Base-by-base conservation (phyloP, 495 filamentous ascomycete species). In the Aspergillus funiculosus region DNA sequence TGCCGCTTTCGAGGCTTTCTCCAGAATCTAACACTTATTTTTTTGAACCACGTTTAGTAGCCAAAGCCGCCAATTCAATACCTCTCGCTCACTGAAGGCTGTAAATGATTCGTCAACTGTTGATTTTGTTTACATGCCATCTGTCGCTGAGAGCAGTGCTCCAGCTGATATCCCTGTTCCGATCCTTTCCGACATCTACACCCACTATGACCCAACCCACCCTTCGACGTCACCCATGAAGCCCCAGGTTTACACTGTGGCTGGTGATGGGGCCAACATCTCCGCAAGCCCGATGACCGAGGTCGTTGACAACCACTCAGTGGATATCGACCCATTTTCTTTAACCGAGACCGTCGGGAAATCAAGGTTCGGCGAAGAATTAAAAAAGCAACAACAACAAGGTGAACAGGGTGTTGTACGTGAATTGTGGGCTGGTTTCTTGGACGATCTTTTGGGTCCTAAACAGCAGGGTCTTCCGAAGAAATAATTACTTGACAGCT, bases 111-210 rank as follows among this genome's bases (percentile, higher is more conserved):
- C 62, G 47, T 80, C 77, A 29, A 76, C 79, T 21, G 79, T 83
- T 41, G 80, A 83, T 68, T 79, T 82, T 50, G 73, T 72, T 54
- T 81, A 74, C 69, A 66, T 84, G 61, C 80, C 80, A 22, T 64
- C 71, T 40, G 54, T 71, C 57, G 62, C 65, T 36, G 69, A 73
- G 39, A 48, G 74, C 14, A 69, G 74, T 7, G 17, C 54, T 27
- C 57, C 58, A 6, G 36, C 63, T 13, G 48, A 61, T 26, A 59
- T 62, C 7, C 73, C 67, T 39, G 68, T 81, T 39, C 79, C 79
- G 53, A 65, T 82, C 52, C 66, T 82, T 52, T 68, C 76, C 43
- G 66, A 72, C 38, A 64, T 69, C 31, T 61, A 58, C 54, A 62
- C 60, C 51, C 50, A 56, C 53, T 48, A 43, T 30, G 50, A 53